Base-by-base conservation (phyloP, 495 filamentous ascomycete genomes). In the Parmelia sp. region DNA sequence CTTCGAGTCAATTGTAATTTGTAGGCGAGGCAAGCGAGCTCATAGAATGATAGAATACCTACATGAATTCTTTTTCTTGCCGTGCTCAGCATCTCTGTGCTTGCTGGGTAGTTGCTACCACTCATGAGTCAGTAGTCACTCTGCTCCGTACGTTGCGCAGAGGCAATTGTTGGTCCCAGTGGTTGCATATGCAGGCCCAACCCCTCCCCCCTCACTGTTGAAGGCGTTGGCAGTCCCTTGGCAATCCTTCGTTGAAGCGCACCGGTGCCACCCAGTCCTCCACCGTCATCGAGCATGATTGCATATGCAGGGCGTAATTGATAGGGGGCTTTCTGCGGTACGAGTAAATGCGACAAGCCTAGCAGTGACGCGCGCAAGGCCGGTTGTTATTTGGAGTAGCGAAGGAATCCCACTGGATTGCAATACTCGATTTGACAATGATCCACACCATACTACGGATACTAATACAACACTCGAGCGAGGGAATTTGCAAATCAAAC, bases 261-360 rank as follows among this genome's bases (percentile, higher is more conserved):
- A 66, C 65, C 65, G 65, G 40, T n/a, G n/a, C n/a, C n/a, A n/a
- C n/a, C n/a, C n/a, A n/a, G n/a, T 66, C 60, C 62, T 53, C 33
- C 63, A 10, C 51, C 60, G 65, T 66, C 60, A 66, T 66, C n/a
- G 21, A 44, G 47, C 60, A 58, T 47, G 37, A 35, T 33, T n/a
- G n/a, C 17, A 31, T 27, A 42, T 55, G 51, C 51, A 55, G 29
- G 51, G 51, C 17, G 51, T 7, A 31, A 53, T 31, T 6, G 49
- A 53, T 53, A 53, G 49, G 49, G 27, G 14, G 2, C 49, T 53
- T 31, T 53, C 49, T 53, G 25, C 49, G 17, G 51, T 55, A 55
- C 61, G 53, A 63, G 27, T 15, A 35, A 45, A 37, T 45, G 61
- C 61, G 61, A 63, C 51, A 63, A 45, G 61, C 61, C 44, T 10